These are phyloP conservation scores for Leccinum fibrillosum DNA, from an alignment of 768 basidiomycete species.

Conservation along the genomic window DNA sequence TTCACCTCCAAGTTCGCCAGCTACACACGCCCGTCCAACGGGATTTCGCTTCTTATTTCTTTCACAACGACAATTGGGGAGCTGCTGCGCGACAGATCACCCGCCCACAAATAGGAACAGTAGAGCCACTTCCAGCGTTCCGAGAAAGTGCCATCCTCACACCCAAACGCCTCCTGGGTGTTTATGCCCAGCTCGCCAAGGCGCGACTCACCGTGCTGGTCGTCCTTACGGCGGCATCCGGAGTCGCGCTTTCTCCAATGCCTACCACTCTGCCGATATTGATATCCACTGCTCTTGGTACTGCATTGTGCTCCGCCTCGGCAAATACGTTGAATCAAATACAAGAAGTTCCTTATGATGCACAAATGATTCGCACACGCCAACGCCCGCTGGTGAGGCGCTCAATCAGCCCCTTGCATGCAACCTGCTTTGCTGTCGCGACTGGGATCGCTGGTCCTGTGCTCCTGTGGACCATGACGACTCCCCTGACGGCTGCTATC, in stretches of 20 bases:
- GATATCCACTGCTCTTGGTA: conserved; percentile 84
- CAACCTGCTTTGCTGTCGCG: conserved; percentile 67
- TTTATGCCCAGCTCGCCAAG: conserved; percentile 85
- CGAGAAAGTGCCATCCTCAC: conserved; percentile 43
- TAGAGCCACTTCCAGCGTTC: conserved; percentile 26
- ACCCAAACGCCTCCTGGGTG: conserved; percentile 48
- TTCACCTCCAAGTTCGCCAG: conserved; percentile 1
- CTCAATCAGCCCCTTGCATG: conserved; percentile 83
- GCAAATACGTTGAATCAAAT: conserved; percentile 96
- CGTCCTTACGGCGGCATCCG: conserved; percentile 86
- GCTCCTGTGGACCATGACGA: conserved; percentile 78
- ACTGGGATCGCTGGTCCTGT: conserved; percentile 80
- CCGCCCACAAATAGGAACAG: conserved; percentile 12
- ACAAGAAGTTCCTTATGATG: conserved; percentile 92
- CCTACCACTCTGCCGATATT: conserved; percentile 82
- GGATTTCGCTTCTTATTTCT: conserved; percentile 56
- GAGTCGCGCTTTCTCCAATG: conserved; percentile 89
- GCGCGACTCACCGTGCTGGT: conserved; percentile 78
- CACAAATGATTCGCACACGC: conserved; percentile 92
- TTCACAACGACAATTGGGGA: conserved; percentile 56
- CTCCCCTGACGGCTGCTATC: conserved; percentile 79
- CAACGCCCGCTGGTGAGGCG: conserved; percentile 82
- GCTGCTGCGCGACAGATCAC: conserved; percentile 11
- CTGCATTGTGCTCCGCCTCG: conserved; percentile 85
- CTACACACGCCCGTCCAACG: conserved; percentile 20